Evolutionary conservation across 2,329 filamentous ascomycete species (phyloP).

Genomic region (Trichoderma brevicompactum): DNA sequence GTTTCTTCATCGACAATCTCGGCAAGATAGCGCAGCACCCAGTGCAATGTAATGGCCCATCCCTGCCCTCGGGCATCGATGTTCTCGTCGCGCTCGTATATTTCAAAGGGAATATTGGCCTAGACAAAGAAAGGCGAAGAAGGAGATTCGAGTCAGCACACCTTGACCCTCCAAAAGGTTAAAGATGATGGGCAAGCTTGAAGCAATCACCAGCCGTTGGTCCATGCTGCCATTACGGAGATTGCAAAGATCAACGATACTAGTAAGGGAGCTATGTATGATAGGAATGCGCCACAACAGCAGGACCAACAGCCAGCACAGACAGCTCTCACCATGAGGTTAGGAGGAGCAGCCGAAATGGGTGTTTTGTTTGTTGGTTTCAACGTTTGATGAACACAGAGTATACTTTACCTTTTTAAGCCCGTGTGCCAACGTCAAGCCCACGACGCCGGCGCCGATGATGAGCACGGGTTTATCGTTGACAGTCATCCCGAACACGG

Average conservation of each 20-base stretch:
- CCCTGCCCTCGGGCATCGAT: constrained; percentile 47
- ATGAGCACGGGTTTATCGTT: constrained; percentile 41
- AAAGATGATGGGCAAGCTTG: neutral
- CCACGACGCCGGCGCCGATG: constrained; percentile 45
- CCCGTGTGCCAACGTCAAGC: constrained; percentile 44
- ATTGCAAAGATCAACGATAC: neutral
- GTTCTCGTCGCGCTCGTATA: constrained; percentile 41
- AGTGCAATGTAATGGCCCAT: constrained; percentile 66
- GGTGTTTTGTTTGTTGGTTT: neutral
- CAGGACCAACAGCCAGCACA: neutral
- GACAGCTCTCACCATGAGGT: neutral
- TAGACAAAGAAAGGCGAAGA: constrained; percentile 11
- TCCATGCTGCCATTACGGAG: neutral
- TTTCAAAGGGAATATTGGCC: constrained; percentile 40
- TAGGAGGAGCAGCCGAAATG: neutral
- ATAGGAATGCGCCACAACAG: neutral
- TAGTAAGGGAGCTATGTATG: neutral
- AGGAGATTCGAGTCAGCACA: neutral
- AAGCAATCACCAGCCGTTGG: neutral
- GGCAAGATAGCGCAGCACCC: constrained; percentile 49
- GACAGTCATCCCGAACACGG: constrained; percentile 6
- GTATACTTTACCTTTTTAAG: constrained; percentile 39
- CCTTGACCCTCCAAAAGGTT: neutral
- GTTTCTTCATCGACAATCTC: constrained; percentile 36
- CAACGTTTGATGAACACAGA: no score